A percentile compares a stretch with the other conserved stretches of the same genome.
Conservation (phyloP, 2,329 filamentous ascomycete genomes). For the Aspergillus pseudoterreus region DNA sequence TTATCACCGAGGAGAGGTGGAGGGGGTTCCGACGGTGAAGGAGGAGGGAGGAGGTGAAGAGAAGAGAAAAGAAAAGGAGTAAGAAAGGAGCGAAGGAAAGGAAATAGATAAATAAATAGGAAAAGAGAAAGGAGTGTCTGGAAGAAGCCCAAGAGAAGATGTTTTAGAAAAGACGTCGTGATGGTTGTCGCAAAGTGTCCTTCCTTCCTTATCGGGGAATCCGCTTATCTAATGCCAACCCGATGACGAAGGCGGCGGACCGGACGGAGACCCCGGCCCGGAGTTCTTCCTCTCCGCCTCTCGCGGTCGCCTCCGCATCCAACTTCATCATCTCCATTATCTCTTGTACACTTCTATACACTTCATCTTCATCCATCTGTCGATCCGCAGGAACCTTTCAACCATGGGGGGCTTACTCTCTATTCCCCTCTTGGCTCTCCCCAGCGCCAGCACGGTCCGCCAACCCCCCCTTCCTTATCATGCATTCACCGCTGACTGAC, state of each 20-base stretch:
- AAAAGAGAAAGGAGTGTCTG: background rate
- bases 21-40: too few species aligned
- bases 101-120: background rate
- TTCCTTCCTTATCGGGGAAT: slow-evolving; percentile 1
- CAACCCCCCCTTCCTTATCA: background rate
- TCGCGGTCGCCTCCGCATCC: background rate
- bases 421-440: slow-evolving; percentile 81
- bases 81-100: background rate
- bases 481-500: background rate
- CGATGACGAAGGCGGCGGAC: slow-evolving; percentile 18
- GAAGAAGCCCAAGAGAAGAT: background rate
- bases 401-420: slow-evolving; percentile 89
- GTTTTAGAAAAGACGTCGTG: too few species aligned
- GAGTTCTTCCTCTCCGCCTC: background rate
- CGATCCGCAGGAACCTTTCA: background rate
- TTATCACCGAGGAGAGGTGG: background rate
- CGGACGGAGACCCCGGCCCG: background rate
- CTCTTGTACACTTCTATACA: background rate
- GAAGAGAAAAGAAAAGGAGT: background rate
- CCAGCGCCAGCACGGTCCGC: slow-evolving; percentile 79
- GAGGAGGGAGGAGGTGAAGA: background rate
- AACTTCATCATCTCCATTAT: slow-evolving; percentile 6
- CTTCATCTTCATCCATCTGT: background rate
- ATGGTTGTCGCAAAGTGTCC: slow-evolving; percentile 5
- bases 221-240: slow-evolving; percentile 4